These are phyloP conservation scores for Trichosporon ovoides DNA, from an alignment of 1,284 basidiomycete genomes.

Conservation along the genomic window DNA sequence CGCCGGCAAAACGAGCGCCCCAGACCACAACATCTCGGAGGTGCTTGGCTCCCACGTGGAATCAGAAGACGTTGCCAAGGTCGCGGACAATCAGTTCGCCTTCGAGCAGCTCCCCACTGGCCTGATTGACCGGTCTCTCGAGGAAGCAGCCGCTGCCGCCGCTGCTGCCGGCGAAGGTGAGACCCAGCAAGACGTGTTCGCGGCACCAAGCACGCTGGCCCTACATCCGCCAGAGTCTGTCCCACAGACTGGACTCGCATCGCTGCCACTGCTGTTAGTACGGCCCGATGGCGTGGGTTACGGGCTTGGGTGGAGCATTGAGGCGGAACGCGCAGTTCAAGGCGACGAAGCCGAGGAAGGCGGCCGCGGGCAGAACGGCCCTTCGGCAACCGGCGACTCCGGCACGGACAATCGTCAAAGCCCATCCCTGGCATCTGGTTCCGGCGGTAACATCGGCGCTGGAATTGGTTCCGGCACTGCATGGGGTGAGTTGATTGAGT, in stretches of 20 bases:
- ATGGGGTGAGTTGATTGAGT: conserved; percentile 17
- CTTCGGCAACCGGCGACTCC: not conserved
- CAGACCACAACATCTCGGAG: not conserved
- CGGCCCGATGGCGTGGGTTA: conserved; percentile 27
- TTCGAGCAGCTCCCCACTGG: not conserved
- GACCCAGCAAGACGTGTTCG: not conserved
- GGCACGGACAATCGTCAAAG: conserved; percentile 3
- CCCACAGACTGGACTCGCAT: not conserved
- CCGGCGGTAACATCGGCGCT: not conserved
- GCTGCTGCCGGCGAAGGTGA: not conserved
- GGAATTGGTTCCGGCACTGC: conserved; percentile 4
- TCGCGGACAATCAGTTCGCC: not conserved
- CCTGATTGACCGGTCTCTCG: not conserved
- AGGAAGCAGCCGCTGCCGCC: not conserved
- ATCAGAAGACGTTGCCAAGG: not conserved
- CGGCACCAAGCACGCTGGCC: conserved; percentile 2
- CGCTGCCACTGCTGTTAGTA: conserved; percentile 27
- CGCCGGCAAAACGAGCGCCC: conserved; percentile 12
- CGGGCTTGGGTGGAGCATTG: conserved; percentile 26
- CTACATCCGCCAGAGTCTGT: conserved; percentile 5
- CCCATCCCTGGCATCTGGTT: not conserved
- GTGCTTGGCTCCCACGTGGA: not conserved
- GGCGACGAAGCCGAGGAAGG: not conserved
- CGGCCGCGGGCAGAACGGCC: not conserved
- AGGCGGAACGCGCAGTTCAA: conserved; percentile 11